A percentile compares a stretch with the other conserved stretches of the same genome.
Evolutionary conservation across 495 filamentous ascomycete genomes (phyloP).

Genomic region (Penicillium antarcticum): DNA sequence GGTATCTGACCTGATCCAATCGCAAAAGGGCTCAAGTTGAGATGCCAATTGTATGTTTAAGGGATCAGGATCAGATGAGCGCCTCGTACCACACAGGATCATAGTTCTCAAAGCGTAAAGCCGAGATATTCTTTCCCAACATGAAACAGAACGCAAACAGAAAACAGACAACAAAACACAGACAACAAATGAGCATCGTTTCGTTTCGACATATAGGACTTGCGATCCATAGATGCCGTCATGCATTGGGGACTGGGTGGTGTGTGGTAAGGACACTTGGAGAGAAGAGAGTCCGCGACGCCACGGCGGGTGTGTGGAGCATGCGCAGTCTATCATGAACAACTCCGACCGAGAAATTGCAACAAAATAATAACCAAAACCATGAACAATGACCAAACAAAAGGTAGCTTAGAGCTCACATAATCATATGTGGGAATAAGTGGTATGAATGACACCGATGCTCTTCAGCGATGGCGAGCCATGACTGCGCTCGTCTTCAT

Average conservation of each 20-base stretch:
- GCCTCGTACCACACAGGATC: not conserved
- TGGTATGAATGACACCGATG: not conserved
- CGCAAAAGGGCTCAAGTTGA: no score
- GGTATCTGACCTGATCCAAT: no score
- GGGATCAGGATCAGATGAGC: not conserved
- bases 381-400: not conserved
- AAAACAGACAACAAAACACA: slow-evolving; percentile 3
- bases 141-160: slow-evolving; percentile 20
- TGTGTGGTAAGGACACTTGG: no score
- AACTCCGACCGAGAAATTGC: slow-evolving; percentile 7
- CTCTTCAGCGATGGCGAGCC: slow-evolving; percentile 34
- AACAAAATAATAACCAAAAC: not conserved
- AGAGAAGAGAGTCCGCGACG: not conserved
- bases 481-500: slow-evolving; percentile 43
- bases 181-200: slow-evolving; percentile 13
- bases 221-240: not conserved
- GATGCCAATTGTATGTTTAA: not conserved
- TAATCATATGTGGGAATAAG: not conserved
- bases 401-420: slow-evolving; percentile 1
- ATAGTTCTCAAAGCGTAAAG: not conserved
- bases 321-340: slow-evolving; percentile 11
- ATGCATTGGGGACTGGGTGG: no score
- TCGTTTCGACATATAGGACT: not conserved
- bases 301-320: not conserved
- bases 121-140: slow-evolving; percentile 3